Evolutionary conservation across 2,329 filamentous ascomycete genomes (phyloP), one percentile per base, ranked within the genome.

Genomic region (Anthostomella pinea): DNA sequence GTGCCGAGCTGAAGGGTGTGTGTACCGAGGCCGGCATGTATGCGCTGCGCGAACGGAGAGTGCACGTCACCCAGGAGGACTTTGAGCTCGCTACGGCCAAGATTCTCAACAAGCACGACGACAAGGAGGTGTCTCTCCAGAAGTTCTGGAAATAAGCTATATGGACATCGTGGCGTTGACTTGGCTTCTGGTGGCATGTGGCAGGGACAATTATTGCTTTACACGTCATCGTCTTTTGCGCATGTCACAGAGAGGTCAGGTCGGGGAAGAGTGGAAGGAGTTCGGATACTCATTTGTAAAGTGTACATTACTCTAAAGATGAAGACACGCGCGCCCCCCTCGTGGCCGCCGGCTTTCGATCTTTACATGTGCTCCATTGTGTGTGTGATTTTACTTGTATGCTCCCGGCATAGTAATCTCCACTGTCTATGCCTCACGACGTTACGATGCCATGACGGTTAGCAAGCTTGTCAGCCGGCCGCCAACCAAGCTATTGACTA

Each of bases 21-120:
- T 98, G 93, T 65, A 98, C 93, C 29, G 93, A 98, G 67, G 89
- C 93, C 3, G 93, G 93, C 56, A 98, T 98, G 93, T 98, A 93
- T 61, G 93, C 93, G 10, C 75, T 98, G 48, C 83, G 93, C 53
- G 93, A 98, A 71, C 77, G 93, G 60, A 83, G 93, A 68, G 91
- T 98, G 41, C 93, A 98, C 64, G 93, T 98, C 51, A 98, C 93
- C 23, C 93, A 98, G 65, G 93, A 98, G 68, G 93, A 98, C 68
- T 98, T 98, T 64, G 93, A 98, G 65, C 77, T 98, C 46, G 93
- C 93, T 21, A 98, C 93, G 6, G 93, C 93, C 62, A 98, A 98
- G 85, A 91, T 98, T 43, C 78, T 98, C 63, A 97, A 98, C 80
- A 97, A 96, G 77, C 93, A 97, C 64, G 93, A 97, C 59, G 93